A percentile compares a stretch with the other conserved stretches of the same genome.
Evolutionary conservation across 2,329 filamentous ascomycete genomes (phyloP).

Genomic region (Phoma sp.): DNA sequence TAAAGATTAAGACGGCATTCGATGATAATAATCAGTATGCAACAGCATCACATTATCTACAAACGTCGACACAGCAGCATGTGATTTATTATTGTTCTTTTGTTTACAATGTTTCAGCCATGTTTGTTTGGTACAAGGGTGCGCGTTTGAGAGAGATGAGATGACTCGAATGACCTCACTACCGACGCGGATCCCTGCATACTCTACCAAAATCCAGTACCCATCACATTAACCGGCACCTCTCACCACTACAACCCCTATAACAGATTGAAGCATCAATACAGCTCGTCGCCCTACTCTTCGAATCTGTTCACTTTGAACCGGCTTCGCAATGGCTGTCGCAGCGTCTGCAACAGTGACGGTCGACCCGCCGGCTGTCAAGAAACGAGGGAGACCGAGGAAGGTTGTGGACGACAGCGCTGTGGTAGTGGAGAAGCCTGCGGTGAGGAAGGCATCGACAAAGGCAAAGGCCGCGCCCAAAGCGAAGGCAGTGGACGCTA

Average conservation of each 20-base stretch:
- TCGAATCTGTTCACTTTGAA: neutral
- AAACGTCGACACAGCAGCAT: too few species aligned
- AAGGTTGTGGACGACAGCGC: constrained; percentile 35
- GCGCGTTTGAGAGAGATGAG: constrained; percentile 10
- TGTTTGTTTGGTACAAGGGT: constrained; percentile 6
- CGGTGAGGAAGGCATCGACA: constrained; percentile 31
- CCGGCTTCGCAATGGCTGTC: constrained; percentile 5
- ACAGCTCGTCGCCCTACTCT: neutral
- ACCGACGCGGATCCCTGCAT: constrained; percentile 11
- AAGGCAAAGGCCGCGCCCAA: constrained; percentile 23
- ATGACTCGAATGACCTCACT: constrained; percentile 13
- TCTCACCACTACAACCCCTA: constrained; percentile 23
- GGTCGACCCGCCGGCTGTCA: constrained; percentile 21
- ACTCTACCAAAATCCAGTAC: constrained; percentile 22
- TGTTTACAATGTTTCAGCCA: neutral
- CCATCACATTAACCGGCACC: constrained; percentile 14
- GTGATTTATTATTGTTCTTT: neutral
- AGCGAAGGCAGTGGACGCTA: constrained; percentile 20
- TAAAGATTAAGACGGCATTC: too few species aligned
- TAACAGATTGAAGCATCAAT: constrained; percentile 16
- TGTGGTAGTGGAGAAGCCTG: constrained; percentile 24
- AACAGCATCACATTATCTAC: too few species aligned
- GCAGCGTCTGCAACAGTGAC: constrained; percentile 20
- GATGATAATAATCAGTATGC: too few species aligned
- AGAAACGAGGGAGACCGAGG: constrained; percentile 44